phyloP scores from a whole-genome alignment of 371 early-diverging fungal genomes.

The Apophysomyces sp. region DNA sequence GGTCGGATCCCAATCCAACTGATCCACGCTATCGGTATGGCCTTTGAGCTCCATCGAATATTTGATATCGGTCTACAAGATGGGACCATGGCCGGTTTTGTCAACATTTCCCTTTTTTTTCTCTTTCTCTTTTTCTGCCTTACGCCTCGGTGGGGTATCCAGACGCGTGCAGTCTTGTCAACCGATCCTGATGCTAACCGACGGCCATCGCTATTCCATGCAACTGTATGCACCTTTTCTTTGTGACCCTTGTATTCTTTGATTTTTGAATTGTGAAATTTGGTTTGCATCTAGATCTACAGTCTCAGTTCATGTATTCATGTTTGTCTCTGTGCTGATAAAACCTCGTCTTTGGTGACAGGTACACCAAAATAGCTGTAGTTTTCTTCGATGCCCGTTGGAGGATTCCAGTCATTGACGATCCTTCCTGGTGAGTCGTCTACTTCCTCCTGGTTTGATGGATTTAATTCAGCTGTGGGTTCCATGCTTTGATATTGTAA shows the following conservation, averaged over 20 bases:
- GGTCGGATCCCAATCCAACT: conserved; percentile 82
- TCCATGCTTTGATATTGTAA: too few relatives aligned
- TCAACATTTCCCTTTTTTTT: neutral
- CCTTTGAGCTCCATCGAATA: conserved; percentile 73
- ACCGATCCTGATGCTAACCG: conserved; percentile 67
- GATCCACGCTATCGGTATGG: conserved; percentile 85
- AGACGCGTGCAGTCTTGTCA: conserved; percentile 69
- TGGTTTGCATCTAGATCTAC: conserved; percentile 22
- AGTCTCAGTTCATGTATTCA: neutral
- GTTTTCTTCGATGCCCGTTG: conserved; percentile 27
- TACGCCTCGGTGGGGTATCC: conserved; percentile 67
- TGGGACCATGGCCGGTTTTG: too few relatives aligned
- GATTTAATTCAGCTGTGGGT: neutral
- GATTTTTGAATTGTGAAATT: conserved; percentile 36
- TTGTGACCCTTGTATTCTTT: conserved; percentile 59
- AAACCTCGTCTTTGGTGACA: conserved; percentile 31
- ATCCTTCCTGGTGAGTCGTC: conserved; percentile 14
- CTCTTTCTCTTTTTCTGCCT: neutral
- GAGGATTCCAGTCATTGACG: conserved; percentile 44
- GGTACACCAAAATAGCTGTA: conserved; percentile 29
- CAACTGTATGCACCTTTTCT: conserved; percentile 63
- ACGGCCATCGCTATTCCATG: conserved; percentile 69
- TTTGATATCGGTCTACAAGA: conserved; percentile 55
- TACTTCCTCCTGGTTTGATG: neutral
- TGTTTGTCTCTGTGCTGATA: neutral